These are phyloP conservation scores for Nakataea oryzae DNA, from an alignment of 2,329 filamentous ascomycete species.

Conservation along the genomic window DNA sequence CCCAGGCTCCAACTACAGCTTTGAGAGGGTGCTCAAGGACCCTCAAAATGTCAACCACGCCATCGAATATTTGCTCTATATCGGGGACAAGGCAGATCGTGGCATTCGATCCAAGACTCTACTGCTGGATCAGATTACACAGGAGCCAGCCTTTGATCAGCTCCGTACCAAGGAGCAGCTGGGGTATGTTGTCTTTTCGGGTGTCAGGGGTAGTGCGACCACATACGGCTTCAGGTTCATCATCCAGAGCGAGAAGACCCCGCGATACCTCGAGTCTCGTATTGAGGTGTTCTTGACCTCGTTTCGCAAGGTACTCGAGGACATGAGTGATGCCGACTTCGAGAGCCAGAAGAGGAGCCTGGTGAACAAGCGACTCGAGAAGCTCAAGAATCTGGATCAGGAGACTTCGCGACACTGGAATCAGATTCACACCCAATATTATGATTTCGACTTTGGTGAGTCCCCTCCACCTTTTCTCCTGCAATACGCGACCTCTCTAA, in stretches of 20 bases:
- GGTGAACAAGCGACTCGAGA: constrained; percentile 78
- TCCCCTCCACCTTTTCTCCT: constrained; percentile 8
- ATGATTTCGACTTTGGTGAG: constrained; percentile 80
- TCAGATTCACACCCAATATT: constrained; percentile 76
- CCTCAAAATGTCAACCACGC: constrained; percentile 84
- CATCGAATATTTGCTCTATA: constrained; percentile 66
- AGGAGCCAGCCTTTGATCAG: constrained; percentile 91
- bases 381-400: constrained; percentile 81
- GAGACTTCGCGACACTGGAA: constrained; percentile 77
- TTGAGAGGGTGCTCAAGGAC: constrained; percentile 70
- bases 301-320: constrained; percentile 54
- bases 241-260: constrained; percentile 83
- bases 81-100: constrained; percentile 49
- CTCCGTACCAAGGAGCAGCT: constrained; percentile 94
- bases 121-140: constrained; percentile 78
- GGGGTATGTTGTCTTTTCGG: constrained; percentile 90
- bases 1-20: constrained; percentile 72
- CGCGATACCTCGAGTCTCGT: constrained; percentile 72
- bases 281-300: constrained; percentile 74
- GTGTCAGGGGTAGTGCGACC: constrained; percentile 59
- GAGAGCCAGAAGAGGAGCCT: constrained; percentile 85
- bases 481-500: neutral
- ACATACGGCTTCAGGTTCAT: constrained; percentile 81
- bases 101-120: constrained; percentile 63
- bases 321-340: constrained; percentile 77